Evolutionary conservation across 176 grass and related monocot genomes (phyloP), one percentile per base, ranked within the genome.

Genomic region (Puccinellia tenuiflora): DNA sequence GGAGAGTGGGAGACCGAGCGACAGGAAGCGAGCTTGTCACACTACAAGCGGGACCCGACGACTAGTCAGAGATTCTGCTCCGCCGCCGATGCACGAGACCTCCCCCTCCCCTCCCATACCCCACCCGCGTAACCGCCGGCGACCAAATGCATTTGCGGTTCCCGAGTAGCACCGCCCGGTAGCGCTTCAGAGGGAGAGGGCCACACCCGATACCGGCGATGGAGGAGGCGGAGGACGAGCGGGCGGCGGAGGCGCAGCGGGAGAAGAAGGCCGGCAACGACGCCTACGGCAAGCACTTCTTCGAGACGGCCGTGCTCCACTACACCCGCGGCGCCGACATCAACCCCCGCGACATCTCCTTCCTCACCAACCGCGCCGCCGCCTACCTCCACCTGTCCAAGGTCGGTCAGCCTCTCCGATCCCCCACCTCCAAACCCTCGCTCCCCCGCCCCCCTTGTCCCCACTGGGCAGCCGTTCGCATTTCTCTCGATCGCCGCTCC

Each of bases 341-440:
- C 21, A 83, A 92, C 61, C 75, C 81, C 55, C 2, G 64, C 35
- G 84, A 89, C 70, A 87, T 92, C 71, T 87, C 87, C 48, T 92
- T 86, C 63, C 75, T 92, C 47, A 87, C 81, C n/a, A 85, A 89
- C 84, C 85, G 90, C 62, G 87, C 87, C 82, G 87, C 84, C 20
- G 81, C 88, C 67, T 89, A 89, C 62, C 51, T 89, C 84, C 55
- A 5, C 45, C 39, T 92, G 90, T 38, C 63, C 81, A 89, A 92
- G 86, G 86, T 86, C 46, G 0, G 61, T n/a, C 40, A 3, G 20
- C 34, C 21, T 9, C 56, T 9, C 21, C 61, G 45, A 20, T 24
- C 5, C 5, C 79, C 0, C 15, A 0, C 17, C 7, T 3, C 68
- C 42, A 46, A 82, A 63, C 26, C 53, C 67, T 83, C 37, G 47